Evolutionary conservation across 2,329 filamentous ascomycete genomes (phyloP).

Genomic region (Alternaria atra): DNA sequence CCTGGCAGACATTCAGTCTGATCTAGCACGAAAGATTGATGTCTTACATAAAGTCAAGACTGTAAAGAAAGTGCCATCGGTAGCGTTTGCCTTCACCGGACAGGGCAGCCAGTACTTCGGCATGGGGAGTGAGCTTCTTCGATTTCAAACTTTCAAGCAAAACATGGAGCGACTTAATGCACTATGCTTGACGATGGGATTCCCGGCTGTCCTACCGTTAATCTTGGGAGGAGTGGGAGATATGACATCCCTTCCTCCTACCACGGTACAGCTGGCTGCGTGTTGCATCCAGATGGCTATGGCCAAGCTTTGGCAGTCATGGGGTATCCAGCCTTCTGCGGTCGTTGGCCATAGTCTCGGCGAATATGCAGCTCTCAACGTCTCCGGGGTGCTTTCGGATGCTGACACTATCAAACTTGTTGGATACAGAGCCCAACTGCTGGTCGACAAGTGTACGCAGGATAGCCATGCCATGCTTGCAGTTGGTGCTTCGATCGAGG

Average conservation of each 20-base stretch:
- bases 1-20: not conserved
- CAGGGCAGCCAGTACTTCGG: not conserved
- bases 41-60: not conserved
- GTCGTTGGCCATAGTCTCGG: constrained; percentile 34
- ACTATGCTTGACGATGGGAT: constrained; percentile 25
- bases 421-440: constrained; percentile 44
- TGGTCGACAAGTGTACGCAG: constrained; percentile 20
- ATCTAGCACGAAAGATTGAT: constrained; percentile 10
- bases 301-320: constrained; percentile 15
- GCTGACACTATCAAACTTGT: constrained; percentile 50
- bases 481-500: constrained; percentile 2
- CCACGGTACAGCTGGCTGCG: constrained; percentile 50
- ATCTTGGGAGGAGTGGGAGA: not conserved
- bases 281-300: constrained; percentile 53
- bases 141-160: not conserved
- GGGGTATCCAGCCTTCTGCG: constrained; percentile 16
- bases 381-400: constrained; percentile 47
- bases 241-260: constrained; percentile 1
- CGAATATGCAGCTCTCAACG: constrained; percentile 31
- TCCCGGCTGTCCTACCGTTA: constrained; percentile 4
- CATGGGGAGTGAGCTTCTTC: not conserved
- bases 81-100: not conserved
- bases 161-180: not conserved
- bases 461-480: constrained; percentile 47
- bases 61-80: not conserved